These are phyloP conservation scores for Geotrichum carabidarum DNA, from an alignment of 1,139 yeast species.

Conservation along the genomic window DNA sequence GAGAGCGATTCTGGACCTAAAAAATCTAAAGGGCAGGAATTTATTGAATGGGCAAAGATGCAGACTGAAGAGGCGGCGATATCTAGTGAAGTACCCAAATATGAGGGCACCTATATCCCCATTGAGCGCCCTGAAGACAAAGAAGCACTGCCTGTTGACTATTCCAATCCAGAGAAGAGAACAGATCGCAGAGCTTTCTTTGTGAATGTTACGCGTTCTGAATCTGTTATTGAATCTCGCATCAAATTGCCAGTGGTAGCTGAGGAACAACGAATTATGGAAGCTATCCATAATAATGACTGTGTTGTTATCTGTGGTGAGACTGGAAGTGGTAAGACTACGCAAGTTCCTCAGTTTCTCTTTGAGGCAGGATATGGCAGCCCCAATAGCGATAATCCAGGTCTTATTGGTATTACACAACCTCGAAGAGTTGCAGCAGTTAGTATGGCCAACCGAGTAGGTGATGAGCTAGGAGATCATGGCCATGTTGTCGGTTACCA, in stretches of 20 bases:
- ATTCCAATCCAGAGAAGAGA: slow-evolving; percentile 31
- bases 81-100: slow-evolving; percentile 33
- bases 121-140: slow-evolving; percentile 37
- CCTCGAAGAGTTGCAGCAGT: slow-evolving; percentile 99
- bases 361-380: slow-evolving; percentile 86
- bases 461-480: slow-evolving; percentile 75
- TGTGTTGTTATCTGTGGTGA: slow-evolving; percentile 93
- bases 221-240: slow-evolving; percentile 61
- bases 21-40: slow-evolving; percentile 43
- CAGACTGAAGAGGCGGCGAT: slow-evolving; percentile 25
- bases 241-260: slow-evolving; percentile 78
- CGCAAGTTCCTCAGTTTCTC: slow-evolving; percentile 91
- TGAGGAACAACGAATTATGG: slow-evolving; percentile 93
- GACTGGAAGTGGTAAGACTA: slow-evolving; percentile 97
- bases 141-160: slow-evolving; percentile 46
- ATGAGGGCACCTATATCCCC: slow-evolving; percentile 34
- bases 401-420: slow-evolving; percentile 93
- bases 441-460: slow-evolving; percentile 90
- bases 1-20: slow-evolving; percentile 27
- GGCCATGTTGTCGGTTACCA: slow-evolving; percentile 80
- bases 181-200: slow-evolving; percentile 58
- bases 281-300: slow-evolving; percentile 88
- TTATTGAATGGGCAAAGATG: slow-evolving; percentile 51
- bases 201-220: slow-evolving; percentile 61
- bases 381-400: slow-evolving; percentile 62